Conservation (phyloP, 179 eudicot species). For the Amaranthus tricolor region DNA sequence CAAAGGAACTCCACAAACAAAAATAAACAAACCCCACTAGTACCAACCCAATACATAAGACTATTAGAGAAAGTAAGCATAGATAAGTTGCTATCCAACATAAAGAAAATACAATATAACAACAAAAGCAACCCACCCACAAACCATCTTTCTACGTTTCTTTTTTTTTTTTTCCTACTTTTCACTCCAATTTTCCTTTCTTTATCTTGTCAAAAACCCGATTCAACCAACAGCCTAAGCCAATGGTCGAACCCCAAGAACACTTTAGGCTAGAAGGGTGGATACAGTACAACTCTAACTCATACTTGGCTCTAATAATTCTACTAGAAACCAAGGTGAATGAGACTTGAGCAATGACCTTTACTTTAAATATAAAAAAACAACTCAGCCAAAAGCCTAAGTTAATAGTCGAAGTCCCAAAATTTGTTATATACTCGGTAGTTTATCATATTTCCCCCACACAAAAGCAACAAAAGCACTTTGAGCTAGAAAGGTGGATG, state of each 20-base stretch:
- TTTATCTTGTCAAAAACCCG: background rate
- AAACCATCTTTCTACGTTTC: conserved; percentile 24
- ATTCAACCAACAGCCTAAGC: background rate
- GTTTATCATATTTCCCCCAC: no score
- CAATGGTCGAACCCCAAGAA: background rate
- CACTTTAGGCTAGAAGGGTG: no score
- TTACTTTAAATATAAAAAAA: background rate
- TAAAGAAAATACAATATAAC: conserved; percentile 10
- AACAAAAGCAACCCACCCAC: conserved; percentile 24
- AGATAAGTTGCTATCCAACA: conserved; percentile 24
- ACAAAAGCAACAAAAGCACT: no score
- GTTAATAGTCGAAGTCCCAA: background rate
- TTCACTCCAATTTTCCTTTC: conserved; percentile 23
- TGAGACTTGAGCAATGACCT: background rate
- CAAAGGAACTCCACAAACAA: conserved; percentile 64
- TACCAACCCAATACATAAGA: conserved; percentile 66
- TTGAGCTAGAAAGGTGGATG: no score
- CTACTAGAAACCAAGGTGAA: no score
- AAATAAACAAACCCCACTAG: conserved; percentile 72
- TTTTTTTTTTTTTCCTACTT: conserved; percentile 22
- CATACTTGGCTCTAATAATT: no score
- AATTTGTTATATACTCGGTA: background rate
- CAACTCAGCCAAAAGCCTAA: background rate
- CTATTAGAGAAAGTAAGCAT: conserved; percentile 27
- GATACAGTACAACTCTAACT: no score